Percentiles rank a stretch among this genome's conserved stretches.
phyloP scores from a whole-genome alignment of 345 rosid species.

The Boechera retrofracta region DNA sequence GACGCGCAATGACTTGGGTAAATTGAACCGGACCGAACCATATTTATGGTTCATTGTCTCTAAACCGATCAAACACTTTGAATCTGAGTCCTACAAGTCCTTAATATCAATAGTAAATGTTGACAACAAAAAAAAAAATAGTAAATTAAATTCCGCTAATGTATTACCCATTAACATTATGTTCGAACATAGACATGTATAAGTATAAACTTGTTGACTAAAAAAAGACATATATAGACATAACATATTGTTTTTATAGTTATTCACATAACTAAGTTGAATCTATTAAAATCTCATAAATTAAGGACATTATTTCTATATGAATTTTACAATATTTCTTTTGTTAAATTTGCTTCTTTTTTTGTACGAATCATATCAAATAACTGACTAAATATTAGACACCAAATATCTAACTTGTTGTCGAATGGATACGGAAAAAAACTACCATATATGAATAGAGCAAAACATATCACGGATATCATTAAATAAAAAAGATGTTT shows the following conservation, averaged over 20 bases:
- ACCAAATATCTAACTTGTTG: no score
- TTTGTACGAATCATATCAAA: no score
- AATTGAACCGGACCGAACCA: constrained; percentile 15
- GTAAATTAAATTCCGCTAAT: neutral
- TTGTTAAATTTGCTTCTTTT: no score
- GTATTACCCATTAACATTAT: neutral
- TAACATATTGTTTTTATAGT: neutral
- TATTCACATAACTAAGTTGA: neutral
- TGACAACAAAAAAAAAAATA: neutral
- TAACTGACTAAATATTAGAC: no score
- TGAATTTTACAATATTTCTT: no score
- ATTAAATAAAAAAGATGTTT: no score
- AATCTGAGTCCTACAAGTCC: constrained; percentile 4
- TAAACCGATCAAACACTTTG: constrained; percentile 15
- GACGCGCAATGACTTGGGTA: neutral
- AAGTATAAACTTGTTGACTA: neutral
- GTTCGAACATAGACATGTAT: neutral
- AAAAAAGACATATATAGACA: neutral
- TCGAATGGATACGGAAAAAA: no score
- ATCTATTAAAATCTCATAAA: neutral
- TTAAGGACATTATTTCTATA: neutral
- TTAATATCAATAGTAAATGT: neutral
- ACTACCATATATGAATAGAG: no score
- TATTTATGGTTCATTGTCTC: constrained; percentile 1
- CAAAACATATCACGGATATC: no score